Evolutionary conservation across 148 eudicot genomes (phyloP), one percentile per base, ranked within the genome.

Genomic region (Nepenthes mirabilis): DNA sequence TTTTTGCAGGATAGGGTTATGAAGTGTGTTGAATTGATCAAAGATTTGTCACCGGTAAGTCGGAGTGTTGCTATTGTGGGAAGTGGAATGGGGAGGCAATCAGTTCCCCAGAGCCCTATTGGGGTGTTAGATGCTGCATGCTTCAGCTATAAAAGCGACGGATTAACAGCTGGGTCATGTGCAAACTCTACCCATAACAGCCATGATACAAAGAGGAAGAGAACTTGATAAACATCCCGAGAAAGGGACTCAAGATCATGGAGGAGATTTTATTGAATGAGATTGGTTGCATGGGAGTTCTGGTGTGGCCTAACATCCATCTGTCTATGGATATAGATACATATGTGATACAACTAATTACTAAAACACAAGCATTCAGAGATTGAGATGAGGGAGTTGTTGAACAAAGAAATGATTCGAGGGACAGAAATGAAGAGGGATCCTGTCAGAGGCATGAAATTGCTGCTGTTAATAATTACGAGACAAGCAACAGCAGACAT

Each of bases 101-200:
- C 58, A 34, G 52, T 76, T 48, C 83, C 81, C 33, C 70, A 82
- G 3, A 84, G 91, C 54, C 91, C 95, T 50, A 70, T 66, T 60
- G 84, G 88, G 60, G 88, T 88, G 55, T 74, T 88, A 74, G 89
- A 88, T 67, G 83, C 81, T 48, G 65, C 70, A 51, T 73, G 84
- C 65, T 68, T 83, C 64, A 85, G 84, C 80, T 73, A 61, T 65
- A 77, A 68, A 74, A 83, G 65, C 70, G 78, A 74, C 72, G 80
- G 72, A 23, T 32, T 65, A 14, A 57, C 70, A 59, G 70, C 64
- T 77, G 68, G 57, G 53, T 66, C 77, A 55, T 59, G 60, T 65
- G 70, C 73, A 49, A 73, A 61, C 64, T 73, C 74, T 64, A 50
- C 77, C 55, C 66, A 58, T n/a, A 58, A 23, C 14, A 55, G 37